A percentile compares a stretch with the other conserved stretches of the same genome.
Evolutionary conservation across 345 rosid genomes (phyloP).

Genomic region (Brassica cretica): DNA sequence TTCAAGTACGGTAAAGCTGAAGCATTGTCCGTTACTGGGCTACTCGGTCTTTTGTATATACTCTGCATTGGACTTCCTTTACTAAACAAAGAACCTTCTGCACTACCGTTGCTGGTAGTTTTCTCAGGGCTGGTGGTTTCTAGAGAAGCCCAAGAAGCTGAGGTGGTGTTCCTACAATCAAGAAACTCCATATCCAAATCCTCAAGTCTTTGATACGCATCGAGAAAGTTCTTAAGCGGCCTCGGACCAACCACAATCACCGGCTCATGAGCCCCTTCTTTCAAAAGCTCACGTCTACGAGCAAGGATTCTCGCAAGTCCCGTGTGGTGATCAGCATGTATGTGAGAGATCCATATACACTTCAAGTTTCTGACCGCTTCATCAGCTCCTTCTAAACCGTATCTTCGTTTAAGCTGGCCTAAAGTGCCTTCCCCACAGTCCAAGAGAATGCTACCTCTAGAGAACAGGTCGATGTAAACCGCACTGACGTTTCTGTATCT

Average conservation of each 20-base stretch:
- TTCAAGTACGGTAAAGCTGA: constrained; percentile 52
- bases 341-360: constrained; percentile 95
- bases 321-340: constrained; percentile 95
- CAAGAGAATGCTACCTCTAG: constrained; percentile 76
- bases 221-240: constrained; percentile 77
- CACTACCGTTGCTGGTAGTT: constrained; percentile 4
- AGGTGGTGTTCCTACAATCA: constrained; percentile 75
- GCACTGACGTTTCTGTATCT: constrained; percentile 92
- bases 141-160: constrained; percentile 63
- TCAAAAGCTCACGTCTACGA: constrained; percentile 67
- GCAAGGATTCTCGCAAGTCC: constrained; percentile 93
- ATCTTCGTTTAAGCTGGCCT: constrained; percentile 93
- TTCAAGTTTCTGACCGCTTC: constrained; percentile 64
- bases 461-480: constrained; percentile 72
- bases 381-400: constrained; percentile 84
- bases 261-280: constrained; percentile 73
- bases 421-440: constrained; percentile 98
- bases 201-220: constrained; percentile 90
- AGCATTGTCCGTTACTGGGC: constrained; percentile 47
- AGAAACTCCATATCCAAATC: constrained; percentile 90
- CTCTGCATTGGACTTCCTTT: constrained; percentile 80
- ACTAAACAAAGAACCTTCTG: constrained; percentile 55
- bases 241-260: constrained; percentile 79
- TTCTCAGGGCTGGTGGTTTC: constrained; percentile 39
- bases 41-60: constrained; percentile 56